Evolutionary conservation across 2,329 filamentous ascomycete genomes (phyloP).

Genomic region (Cladosporium sp.): DNA sequence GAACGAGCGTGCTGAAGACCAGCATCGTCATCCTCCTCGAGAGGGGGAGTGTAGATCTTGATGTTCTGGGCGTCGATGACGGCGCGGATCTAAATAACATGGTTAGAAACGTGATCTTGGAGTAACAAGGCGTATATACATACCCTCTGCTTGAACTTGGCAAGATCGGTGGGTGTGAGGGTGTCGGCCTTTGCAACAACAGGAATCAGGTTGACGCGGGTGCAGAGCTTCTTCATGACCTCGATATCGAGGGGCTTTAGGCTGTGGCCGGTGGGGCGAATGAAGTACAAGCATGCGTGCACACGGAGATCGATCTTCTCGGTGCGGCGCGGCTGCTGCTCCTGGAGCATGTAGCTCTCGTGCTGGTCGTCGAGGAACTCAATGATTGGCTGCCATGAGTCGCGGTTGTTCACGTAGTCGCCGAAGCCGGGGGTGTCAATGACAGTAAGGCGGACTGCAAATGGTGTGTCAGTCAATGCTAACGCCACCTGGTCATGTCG

Average conservation of each 20-base stretch:
- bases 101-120: constrained; percentile 30
- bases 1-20: constrained; percentile 92
- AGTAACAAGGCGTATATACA: constrained; percentile 37
- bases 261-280: constrained; percentile 96
- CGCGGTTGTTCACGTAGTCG: constrained; percentile 99
- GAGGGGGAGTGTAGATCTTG: constrained; percentile 97
- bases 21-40: constrained; percentile 97
- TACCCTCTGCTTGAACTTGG: constrained; percentile 94
- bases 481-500: not conserved
- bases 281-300: constrained; percentile 98
- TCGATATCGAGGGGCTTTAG: constrained; percentile 98
- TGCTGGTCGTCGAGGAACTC: constrained; percentile 99
- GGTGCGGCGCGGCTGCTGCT: constrained; percentile 95
- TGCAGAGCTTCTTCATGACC: constrained; percentile 99
- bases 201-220: constrained; percentile 96
- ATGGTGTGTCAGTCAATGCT: constrained; percentile 17
- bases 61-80: constrained; percentile 98
- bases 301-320: constrained; percentile 99
- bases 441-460: constrained; percentile 88
- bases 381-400: constrained; percentile 99
- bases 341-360: constrained; percentile 99
- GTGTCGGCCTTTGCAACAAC: constrained; percentile 99
- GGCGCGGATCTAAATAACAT: constrained; percentile 74
- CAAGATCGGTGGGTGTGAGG: constrained; percentile 85
- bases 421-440: constrained; percentile 99